These are phyloP conservation scores for Zopfochytrium polystomum DNA, from an alignment of 371 early-diverging fungal genomes.

Conservation along the genomic window DNA sequence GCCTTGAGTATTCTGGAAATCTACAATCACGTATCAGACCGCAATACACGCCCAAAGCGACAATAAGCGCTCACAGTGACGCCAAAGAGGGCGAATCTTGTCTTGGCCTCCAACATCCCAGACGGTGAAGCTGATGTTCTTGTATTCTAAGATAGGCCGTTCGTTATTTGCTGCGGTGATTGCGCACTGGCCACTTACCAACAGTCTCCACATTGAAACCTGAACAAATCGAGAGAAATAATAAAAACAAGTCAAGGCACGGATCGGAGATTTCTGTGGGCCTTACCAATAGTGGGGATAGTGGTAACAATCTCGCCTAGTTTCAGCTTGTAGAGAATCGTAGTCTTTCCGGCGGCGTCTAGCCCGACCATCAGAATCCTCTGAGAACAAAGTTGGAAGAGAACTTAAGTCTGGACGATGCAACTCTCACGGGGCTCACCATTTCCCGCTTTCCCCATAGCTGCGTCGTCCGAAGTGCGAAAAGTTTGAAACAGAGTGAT, in stretches of 20 bases:
- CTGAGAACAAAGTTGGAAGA: too few species aligned
- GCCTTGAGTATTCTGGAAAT: conserved; percentile 10
- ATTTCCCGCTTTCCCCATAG: too few species aligned
- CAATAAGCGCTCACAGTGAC: conserved; percentile 49
- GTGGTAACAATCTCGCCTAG: conserved; percentile 21
- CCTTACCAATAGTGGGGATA: conserved; percentile 18
- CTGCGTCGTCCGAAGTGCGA: too few species aligned
- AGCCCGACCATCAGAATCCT: too few species aligned
- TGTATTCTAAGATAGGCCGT: conserved; percentile 88
- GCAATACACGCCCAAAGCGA: not conserved
- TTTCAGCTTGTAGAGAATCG: conserved; percentile 25
- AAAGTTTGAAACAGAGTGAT: too few species aligned
- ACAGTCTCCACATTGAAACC: too few species aligned
- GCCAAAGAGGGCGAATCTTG: conserved; percentile 86
- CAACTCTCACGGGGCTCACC: too few species aligned
- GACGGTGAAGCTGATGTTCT: conserved; percentile 87
- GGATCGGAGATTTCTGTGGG: too few species aligned
- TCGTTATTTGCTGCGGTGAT: conserved; percentile 64
- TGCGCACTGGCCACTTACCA: too few species aligned
- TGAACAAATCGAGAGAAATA: not conserved
- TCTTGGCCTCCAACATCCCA: conserved; percentile 96
- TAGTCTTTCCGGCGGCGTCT: conserved; percentile 12
- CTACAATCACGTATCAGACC: conserved; percentile 17
- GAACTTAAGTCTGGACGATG: too few species aligned
- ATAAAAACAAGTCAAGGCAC: conserved; percentile 3